A percentile compares a stretch with the other conserved stretches of the same genome.
These are phyloP conservation scores for Triadica sebifera DNA, from an alignment of 345 rosid species.

Conservation along the genomic window DNA sequence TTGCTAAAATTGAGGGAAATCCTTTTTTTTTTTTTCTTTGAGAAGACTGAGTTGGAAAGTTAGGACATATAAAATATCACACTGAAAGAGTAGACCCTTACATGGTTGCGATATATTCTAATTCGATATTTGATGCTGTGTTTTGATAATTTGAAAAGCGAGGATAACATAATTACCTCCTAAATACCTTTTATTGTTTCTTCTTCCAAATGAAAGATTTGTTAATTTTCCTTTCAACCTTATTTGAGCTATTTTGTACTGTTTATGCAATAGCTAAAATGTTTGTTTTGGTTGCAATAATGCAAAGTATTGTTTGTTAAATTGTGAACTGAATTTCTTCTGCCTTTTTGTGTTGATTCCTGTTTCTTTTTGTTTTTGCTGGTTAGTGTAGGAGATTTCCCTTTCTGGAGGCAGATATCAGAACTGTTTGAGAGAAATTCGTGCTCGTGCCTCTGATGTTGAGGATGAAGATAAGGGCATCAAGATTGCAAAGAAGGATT, in stretches of 20 bases:
- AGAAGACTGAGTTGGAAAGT: neutral
- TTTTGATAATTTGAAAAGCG: neutral
- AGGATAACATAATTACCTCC: neutral
- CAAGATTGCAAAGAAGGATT: slow-evolving; percentile 73
- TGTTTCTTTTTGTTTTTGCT: slow-evolving; percentile 29
- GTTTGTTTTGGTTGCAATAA: neutral
- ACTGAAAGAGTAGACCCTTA: neutral
- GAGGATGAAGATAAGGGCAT: slow-evolving; percentile 78
- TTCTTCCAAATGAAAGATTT: neutral
- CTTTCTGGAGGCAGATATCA: slow-evolving; percentile 89
- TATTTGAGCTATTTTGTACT: neutral
- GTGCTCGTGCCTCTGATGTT: slow-evolving; percentile 70
- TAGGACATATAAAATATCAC: neutral
- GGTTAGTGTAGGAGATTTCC: slow-evolving; percentile 79
- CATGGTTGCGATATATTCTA: neutral
- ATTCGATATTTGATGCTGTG: neutral
- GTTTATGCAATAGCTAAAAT: neutral
- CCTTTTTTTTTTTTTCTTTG: too few species aligned
- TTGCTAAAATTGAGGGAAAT: too few species aligned
- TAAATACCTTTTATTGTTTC: neutral
- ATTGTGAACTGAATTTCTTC: neutral
- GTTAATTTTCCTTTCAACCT: neutral
- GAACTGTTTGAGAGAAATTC: slow-evolving; percentile 80
- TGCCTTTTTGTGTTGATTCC: slow-evolving; percentile 13
- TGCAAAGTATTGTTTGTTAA: neutral